Evolutionary conservation across 2,329 filamentous ascomycete genomes (phyloP).

Genomic region (Claviceps sp.): DNA sequence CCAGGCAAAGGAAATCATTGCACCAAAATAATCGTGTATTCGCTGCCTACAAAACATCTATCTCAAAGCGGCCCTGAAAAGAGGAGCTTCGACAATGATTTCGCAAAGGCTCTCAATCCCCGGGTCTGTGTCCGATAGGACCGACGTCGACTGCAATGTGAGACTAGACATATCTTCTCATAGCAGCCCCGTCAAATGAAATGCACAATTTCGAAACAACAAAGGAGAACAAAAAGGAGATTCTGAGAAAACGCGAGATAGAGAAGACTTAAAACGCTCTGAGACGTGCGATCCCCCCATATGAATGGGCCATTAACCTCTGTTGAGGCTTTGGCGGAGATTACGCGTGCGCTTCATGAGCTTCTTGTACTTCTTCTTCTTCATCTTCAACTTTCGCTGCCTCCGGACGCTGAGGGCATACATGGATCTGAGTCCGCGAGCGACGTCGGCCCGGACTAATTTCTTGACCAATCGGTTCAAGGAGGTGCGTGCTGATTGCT

Average conservation of each 20-base stretch:
- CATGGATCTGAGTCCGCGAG: constrained; percentile 45
- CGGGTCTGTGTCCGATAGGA: constrained; percentile 10
- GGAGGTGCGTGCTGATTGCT: constrained; percentile 38
- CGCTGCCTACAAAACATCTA: too few species aligned
- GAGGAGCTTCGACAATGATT: too few species aligned
- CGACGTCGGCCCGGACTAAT: constrained; percentile 45
- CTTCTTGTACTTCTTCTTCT: constrained; percentile 99
- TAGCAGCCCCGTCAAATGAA: constrained; percentile 12
- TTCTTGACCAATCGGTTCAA: constrained; percentile 57
- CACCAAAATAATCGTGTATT: too few species aligned
- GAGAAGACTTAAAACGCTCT: background rate
- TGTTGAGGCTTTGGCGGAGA: constrained; percentile 71
- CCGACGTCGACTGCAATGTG: constrained; percentile 16
- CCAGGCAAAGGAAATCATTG: too few species aligned
- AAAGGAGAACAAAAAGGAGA: background rate
- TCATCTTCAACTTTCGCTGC: constrained; percentile 94
- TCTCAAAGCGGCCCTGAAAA: too few species aligned
- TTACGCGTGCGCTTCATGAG: constrained; percentile 85
- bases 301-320: constrained; percentile 29
- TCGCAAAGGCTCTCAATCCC: constrained; percentile 3
- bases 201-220: constrained; percentile 6
- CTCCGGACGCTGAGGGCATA: constrained; percentile 80
- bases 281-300: constrained; percentile 8
- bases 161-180: constrained; percentile 17
- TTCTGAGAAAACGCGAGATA: background rate